Evolutionary conservation across 78 protist genomes (phyloP).

Genomic region (Dictyostelium brefeldianum): DNA sequence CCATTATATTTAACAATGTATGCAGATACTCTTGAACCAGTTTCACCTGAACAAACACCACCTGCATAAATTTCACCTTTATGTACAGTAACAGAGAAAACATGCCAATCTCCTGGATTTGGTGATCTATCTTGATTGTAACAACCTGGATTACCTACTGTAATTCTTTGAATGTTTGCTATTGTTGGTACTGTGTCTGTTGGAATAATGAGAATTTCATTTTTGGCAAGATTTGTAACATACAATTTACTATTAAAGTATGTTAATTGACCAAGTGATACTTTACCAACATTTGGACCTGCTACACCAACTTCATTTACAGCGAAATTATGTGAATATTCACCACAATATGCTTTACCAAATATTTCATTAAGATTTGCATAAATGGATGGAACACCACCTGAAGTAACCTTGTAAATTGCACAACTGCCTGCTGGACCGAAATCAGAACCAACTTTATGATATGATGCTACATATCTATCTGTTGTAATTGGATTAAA

Average conservation of each 20-base stretch:
- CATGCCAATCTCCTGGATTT: constrained; percentile 11
- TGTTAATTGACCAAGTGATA: constrained; percentile 37
- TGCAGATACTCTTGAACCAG: constrained; percentile 12
- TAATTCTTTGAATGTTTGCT: neutral
- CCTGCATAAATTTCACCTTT: constrained; percentile 23
- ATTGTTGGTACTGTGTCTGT: neutral
- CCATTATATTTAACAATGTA: neutral
- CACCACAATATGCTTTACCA: constrained; percentile 37
- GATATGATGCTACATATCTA: constrained; percentile 36
- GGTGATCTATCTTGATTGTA: neutral
- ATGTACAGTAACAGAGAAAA: constrained; percentile 27
- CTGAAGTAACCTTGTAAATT: constrained; percentile 1
- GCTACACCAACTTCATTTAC: constrained; percentile 12
- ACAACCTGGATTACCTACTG: constrained; percentile 62
- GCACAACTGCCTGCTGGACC: constrained; percentile 72
- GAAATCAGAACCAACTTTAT: constrained; percentile 22
- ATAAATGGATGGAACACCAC: neutral
- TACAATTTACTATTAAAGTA: neutral
- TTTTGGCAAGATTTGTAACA: constrained; percentile 27
- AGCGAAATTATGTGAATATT: constrained; percentile 28
- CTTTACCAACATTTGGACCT: constrained; percentile 41
- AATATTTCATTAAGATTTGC: constrained; percentile 12
- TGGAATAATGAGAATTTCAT: constrained; percentile 36
- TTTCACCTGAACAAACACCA: constrained; percentile 76
- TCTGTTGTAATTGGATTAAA: constrained; percentile 9